phyloP scores from a whole-genome alignment of 2,329 filamentous ascomycete species.

The Conoideocrella luteorostrata region DNA sequence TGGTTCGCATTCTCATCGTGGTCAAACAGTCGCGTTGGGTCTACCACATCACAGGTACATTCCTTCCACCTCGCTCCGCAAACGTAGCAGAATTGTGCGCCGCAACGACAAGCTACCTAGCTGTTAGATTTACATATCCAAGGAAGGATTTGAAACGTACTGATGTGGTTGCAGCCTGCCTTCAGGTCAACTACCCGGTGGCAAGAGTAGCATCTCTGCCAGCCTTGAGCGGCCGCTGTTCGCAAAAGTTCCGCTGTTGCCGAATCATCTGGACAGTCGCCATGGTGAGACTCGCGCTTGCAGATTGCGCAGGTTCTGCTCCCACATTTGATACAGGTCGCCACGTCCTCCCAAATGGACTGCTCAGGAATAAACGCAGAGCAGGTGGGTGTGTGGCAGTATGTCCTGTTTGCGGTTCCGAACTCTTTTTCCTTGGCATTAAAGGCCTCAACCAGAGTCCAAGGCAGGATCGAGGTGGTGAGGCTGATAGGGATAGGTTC shows the following conservation, averaged over 20 bases:
- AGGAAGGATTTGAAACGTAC: slow-evolving; percentile 30
- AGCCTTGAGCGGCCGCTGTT: slow-evolving; percentile 35
- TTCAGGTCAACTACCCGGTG: slow-evolving; percentile 39
- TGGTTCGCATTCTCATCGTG: too few species aligned
- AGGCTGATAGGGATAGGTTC: slow-evolving; percentile 31
- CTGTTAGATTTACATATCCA: background rate
- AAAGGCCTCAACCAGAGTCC: slow-evolving; percentile 28
- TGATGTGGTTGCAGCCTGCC: slow-evolving; percentile 51
- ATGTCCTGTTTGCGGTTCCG: slow-evolving; percentile 39
- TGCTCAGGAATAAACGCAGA: slow-evolving; percentile 37
- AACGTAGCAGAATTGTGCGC: slow-evolving; percentile 41
- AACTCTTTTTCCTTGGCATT: slow-evolving; percentile 41
- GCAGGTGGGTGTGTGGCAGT: slow-evolving; percentile 41
- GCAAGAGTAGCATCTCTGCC: slow-evolving; percentile 46
- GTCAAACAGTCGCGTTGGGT: too few species aligned
- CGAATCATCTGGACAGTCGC: slow-evolving; percentile 41
- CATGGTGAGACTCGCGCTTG: slow-evolving; percentile 38
- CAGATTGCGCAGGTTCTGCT: slow-evolving; percentile 43
- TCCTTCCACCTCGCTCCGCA: slow-evolving; percentile 37
- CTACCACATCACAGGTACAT: slow-evolving; percentile 31
- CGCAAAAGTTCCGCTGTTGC: slow-evolving; percentile 31
- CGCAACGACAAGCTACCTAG: slow-evolving; percentile 37
- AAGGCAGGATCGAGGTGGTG: slow-evolving; percentile 30
- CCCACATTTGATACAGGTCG: slow-evolving; percentile 35
- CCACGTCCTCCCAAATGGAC: slow-evolving; percentile 26